A percentile compares a stretch with the other conserved stretches of the same genome.
Conservation (phyloP, 805 yeast genomes). For the Yamadazyma kitorensis region DNA sequence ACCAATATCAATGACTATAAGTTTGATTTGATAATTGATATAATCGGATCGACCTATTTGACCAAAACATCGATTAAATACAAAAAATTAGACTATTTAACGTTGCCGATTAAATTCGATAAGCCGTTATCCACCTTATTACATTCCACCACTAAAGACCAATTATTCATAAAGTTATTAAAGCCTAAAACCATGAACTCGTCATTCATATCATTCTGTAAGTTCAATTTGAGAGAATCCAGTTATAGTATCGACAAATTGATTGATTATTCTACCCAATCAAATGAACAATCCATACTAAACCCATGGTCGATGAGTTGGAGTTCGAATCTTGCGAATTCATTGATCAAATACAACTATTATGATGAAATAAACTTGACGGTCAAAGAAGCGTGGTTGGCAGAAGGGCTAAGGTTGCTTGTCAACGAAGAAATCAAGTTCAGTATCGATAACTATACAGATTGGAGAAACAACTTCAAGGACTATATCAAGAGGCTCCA, state of each 20-base stretch:
- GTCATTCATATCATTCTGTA: conserved; percentile 34
- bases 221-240: conserved; percentile 26
- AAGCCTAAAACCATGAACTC: conserved; percentile 36
- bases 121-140: conserved; percentile 21
- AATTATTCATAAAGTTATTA: conserved; percentile 31
- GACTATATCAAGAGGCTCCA: conserved; percentile 23
- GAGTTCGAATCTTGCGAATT: conserved; percentile 31
- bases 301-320: conserved; percentile 38
- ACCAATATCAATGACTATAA: conserved; percentile 24
- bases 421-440: conserved; percentile 27
- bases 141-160: conserved; percentile 27
- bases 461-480: conserved; percentile 38
- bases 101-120: conserved; percentile 24
- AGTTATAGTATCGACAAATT: conserved; percentile 32
- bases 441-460: conserved; percentile 27
- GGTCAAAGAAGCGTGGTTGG: conserved; percentile 29
- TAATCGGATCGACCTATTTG: conserved; percentile 38
- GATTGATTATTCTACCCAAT: conserved; percentile 16
- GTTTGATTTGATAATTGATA: conserved; percentile 37
- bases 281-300: conserved; percentile 16
- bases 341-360: conserved; percentile 29
- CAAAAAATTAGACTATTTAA: conserved; percentile 25
- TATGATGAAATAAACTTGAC: conserved; percentile 29
- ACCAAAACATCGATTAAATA: conserved; percentile 28
- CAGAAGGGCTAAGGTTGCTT: conserved; percentile 29